Evolutionary conservation across 2,329 filamentous ascomycete genomes (phyloP), one percentile per base, ranked within the genome.

Genomic region (Phaeophleospora eucalypticola): DNA sequence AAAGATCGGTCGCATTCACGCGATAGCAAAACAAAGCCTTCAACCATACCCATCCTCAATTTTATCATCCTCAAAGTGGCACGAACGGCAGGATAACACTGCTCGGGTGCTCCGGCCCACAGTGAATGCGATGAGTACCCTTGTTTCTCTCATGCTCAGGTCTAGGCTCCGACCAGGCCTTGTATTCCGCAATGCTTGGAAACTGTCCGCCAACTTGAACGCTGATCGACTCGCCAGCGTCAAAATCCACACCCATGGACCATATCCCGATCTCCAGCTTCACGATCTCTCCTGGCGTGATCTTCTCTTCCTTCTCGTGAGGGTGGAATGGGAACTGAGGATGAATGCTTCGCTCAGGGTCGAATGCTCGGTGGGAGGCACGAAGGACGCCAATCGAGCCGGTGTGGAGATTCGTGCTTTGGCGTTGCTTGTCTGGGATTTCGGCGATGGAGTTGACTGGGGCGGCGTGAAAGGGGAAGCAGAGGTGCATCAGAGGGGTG

Each of bases 221-320:
- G 32, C 24, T 39, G 16, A 59, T 52, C 1, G 43, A 46, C 49
- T 74, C 69, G 0, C 69, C 72, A 4, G 61, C 67, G 2, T 74
- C 69, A 54, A 70, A 76, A 20, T 73, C 68, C 0, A 73, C 64
- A 0, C 72, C 72, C 62, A 71, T 68, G 0, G 68, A 65, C 72
- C 71, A 76, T 10, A 76, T 71, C 0, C 71, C 71, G 47, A 76
- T 75, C 37, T 76, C 71, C 3, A 76, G 57, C 53, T 67, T 67
- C 3, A 74, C 71, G 16, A 75, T 58, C 4, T 67, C 58, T 0
- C 72, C 73, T 0, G 64, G 65, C 2, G 56, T 44, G 1, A 75
- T 60, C 53, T 72, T 71, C 36, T 72, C 63, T 36, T 71, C 47
- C 16, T 45, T 49, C 2, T 56, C 51, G 33, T 52, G 45, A 16